Evolutionary conservation across 2,329 filamentous ascomycete genomes (phyloP), one percentile per base, ranked within the genome.

Genomic region (Nannizzia gypsea): DNA sequence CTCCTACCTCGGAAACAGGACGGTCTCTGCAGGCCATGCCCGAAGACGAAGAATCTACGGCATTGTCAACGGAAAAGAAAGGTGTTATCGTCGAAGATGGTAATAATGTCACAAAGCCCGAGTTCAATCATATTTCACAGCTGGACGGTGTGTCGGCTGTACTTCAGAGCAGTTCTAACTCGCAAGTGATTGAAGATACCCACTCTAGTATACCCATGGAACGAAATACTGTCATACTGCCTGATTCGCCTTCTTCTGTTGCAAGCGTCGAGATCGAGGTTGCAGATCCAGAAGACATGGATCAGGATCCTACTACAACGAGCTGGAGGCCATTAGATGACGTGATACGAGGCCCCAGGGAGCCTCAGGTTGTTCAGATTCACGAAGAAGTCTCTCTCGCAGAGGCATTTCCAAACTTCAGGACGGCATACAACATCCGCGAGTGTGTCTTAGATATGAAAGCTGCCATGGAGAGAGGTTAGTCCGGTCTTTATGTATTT

Each of bases 251-350:
- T 3, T 76, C 77, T 15, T 72, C 76, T 11, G 68, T 71, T 20
- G 71, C 71, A 48, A 78, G 76, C 58, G 76, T 75, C 9, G 73
- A 77, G 59, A 79, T 79, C 34, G 77, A 80, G 66, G 75, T 78
- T 15, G 75, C 76, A 6, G 76, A 78, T 48, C 67, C 73, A 17
- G 77, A 80, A 67, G 78, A 79, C 60, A 76, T 77, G 65, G 74
- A 77, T 57, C 74, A 78, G 64, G 75, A 78, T 58, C 72, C 74
- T 1, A 73, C 73, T 31, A 71, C 72, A 20, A 75, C 76, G 6
- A 75, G 67, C 62, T 79, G 77, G 77, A 72, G 68, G 60, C 66
- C 69, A 2, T 61, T 76, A 58, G 71, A 66, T 11, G 72, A 72
- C 36, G 69, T 67, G 11, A 57, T 73, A 52, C 70, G 68, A 42